phyloP scores from a whole-genome alignment of 257 asterid genomes.

The Primulina huaijiensis region DNA sequence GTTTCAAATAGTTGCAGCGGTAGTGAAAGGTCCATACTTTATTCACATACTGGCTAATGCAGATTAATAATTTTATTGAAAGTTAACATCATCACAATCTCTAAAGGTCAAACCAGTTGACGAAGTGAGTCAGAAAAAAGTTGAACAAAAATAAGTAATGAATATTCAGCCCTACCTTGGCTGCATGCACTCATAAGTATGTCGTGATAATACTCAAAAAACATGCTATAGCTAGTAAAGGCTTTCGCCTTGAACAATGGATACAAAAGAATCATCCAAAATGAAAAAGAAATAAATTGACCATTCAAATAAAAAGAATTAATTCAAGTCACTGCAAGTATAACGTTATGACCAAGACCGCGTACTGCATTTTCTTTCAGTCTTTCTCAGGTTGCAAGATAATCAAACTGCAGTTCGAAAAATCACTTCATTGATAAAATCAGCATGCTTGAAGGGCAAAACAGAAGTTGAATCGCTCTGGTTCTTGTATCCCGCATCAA shows the following conservation, averaged over 20 bases:
- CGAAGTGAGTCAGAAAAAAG: background rate
- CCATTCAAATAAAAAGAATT: background rate
- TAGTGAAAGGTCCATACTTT: background rate
- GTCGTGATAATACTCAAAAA: too few relatives aligned
- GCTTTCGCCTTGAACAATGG: background rate
- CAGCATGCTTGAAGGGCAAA: slow-evolving; percentile 3
- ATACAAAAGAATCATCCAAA: background rate
- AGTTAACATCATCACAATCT: background rate
- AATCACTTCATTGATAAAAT: background rate
- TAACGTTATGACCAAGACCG: background rate
- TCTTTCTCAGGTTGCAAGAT: background rate
- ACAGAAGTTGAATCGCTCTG: background rate
- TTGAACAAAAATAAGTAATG: background rate
- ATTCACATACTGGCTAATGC: background rate
- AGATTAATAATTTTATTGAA: background rate
- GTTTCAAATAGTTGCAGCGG: background rate
- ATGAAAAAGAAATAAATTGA: background rate
- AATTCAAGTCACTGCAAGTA: background rate
- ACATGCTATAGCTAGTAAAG: background rate
- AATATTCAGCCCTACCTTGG: background rate
- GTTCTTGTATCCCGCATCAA: background rate
- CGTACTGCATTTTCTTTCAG: background rate
- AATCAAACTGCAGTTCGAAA: background rate
- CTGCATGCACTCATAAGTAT: too few relatives aligned
- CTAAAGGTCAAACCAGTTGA: background rate